phyloP scores from a whole-genome alignment of 306 rosid species.

The Prosopis cineraria region DNA sequence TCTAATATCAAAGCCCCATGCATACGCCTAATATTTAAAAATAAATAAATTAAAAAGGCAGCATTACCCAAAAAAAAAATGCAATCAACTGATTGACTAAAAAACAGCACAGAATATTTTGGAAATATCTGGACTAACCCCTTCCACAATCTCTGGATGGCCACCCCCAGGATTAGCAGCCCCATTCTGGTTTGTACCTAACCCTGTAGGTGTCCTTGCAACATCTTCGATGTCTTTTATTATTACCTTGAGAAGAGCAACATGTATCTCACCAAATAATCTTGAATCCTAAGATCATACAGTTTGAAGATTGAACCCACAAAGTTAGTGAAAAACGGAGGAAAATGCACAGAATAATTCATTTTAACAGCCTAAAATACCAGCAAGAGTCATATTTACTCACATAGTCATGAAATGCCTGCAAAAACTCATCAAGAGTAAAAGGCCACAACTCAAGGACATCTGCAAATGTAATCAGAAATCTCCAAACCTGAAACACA shows the following conservation, averaged over 20 bases:
- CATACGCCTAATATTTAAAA: slow-evolving; percentile 64
- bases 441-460: slow-evolving; percentile 96
- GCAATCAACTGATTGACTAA: slow-evolving; percentile 23
- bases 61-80: slow-evolving; percentile 20
- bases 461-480: slow-evolving; percentile 91
- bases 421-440: slow-evolving; percentile 94
- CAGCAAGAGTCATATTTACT: slow-evolving; percentile 44
- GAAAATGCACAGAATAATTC: background rate
- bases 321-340: background rate
- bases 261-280: slow-evolving; percentile 92
- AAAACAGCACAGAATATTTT: slow-evolving; percentile 23
- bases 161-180: slow-evolving; percentile 97
- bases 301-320: slow-evolving; percentile 31
- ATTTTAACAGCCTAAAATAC: slow-evolving; percentile 27
- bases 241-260: slow-evolving; percentile 77
- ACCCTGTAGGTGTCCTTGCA: slow-evolving; percentile 92
- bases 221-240: slow-evolving; percentile 99
- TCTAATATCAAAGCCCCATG: slow-evolving; percentile 98
- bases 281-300: slow-evolving; percentile 84
- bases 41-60: slow-evolving; percentile 19
- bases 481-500: slow-evolving; percentile 88
- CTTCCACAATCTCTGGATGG: slow-evolving; percentile 97
- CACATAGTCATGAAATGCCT: slow-evolving; percentile 95
- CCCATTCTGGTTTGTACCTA: slow-evolving; percentile 85
- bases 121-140: slow-evolving; percentile 57